Evolutionary conservation across 2,329 filamentous ascomycete species (phyloP), one percentile per base, ranked within the genome.

Genomic region (Blumeriella jaapii): DNA sequence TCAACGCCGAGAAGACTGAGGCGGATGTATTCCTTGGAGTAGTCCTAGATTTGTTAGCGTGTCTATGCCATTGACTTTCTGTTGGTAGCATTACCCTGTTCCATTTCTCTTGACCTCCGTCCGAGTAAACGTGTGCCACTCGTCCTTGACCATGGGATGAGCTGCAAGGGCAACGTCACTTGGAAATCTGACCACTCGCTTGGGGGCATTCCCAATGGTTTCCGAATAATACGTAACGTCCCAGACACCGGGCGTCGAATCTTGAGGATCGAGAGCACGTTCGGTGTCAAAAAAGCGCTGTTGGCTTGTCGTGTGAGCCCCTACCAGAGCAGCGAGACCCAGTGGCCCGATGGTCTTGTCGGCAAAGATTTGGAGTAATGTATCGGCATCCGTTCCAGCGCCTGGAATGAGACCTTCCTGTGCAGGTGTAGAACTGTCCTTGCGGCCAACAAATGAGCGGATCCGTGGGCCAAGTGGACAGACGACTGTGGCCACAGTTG

Each of bases 1-100:
- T 67, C 61, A 10, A 73, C 68, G 3, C 69, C 70, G 8, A 74
- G 61, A 2, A 74, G 55, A 19, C 63, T 68, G 23, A 74, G 57
- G 14, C 68, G 65, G 28, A 70, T 59, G 45, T 73, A 73, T 9
- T 65, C 68, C 22, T 59, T 58, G 2, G 68, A 61, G 36, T 69
- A 74, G 28, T 65, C 67, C 61, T 65, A 16, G 27, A 12, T 28
- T 16, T 30, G 29, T 38, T 9, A 35, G 24, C n/a, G 14, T 13
- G 17, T 27, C 17, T n/a, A 22, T 18, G 29, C 15, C 20, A 14
- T n/a, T 15, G 9, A 14, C 5, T 5, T 11, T 23, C n/a, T 13
- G 11, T 12, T 24, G 12, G 11, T 10, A 12, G 32, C 38, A 56
- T 53, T 46, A 65, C 61, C 42, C 54, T 44, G 41, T 63, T 59